Conservation (phyloP, 2,329 filamentous ascomycete genomes). For the Tolypocladium amazonense region DNA sequence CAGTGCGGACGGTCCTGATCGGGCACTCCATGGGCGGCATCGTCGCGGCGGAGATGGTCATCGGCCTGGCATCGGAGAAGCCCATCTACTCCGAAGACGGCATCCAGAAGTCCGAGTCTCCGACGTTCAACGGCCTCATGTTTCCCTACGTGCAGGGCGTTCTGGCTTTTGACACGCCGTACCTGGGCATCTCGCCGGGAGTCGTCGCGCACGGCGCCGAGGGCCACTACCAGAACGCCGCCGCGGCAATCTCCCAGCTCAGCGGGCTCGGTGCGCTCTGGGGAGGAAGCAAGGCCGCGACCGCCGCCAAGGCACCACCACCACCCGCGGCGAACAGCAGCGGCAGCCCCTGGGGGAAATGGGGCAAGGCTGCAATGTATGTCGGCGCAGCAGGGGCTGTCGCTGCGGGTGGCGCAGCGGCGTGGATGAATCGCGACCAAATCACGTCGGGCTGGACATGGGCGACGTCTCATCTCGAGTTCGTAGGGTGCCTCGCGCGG, state of each 20-base stretch:
- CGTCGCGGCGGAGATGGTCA: conserved; percentile 78
- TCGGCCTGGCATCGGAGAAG: conserved; percentile 53
- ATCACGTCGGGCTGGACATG: conserved; percentile 67
- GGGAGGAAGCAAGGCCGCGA: conserved; percentile 27
- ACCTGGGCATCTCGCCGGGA: conserved; percentile 68
- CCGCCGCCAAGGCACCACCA: conserved; percentile 4
- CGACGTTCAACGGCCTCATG: conserved; percentile 56
- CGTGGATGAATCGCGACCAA: conserved; percentile 76
- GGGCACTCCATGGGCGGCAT: conserved; percentile 93
- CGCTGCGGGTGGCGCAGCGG: conserved; percentile 70
- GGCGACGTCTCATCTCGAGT: conserved; percentile 85
- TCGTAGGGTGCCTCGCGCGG: conserved; percentile 81
- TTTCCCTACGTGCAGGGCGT: conserved; percentile 89
- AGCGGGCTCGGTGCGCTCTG: conserved; percentile 58
- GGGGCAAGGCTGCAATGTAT: conserved; percentile 77
- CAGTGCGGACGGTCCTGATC: conserved; percentile 69
- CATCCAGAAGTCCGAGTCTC: conserved; percentile 22
- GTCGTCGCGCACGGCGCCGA: conserved; percentile 83
- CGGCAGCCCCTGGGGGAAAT: conserved; percentile 54
- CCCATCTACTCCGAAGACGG: conserved; percentile 39
- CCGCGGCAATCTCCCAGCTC: conserved; percentile 58
- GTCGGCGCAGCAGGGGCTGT: conserved; percentile 78
- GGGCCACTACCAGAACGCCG: conserved; percentile 65
- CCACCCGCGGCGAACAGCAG: conserved; percentile 3
- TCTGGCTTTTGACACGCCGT: conserved; percentile 90